These are phyloP conservation scores for Elaeis oleifera DNA, from an alignment of 202 grass and related monocot species.

Conservation along the genomic window DNA sequence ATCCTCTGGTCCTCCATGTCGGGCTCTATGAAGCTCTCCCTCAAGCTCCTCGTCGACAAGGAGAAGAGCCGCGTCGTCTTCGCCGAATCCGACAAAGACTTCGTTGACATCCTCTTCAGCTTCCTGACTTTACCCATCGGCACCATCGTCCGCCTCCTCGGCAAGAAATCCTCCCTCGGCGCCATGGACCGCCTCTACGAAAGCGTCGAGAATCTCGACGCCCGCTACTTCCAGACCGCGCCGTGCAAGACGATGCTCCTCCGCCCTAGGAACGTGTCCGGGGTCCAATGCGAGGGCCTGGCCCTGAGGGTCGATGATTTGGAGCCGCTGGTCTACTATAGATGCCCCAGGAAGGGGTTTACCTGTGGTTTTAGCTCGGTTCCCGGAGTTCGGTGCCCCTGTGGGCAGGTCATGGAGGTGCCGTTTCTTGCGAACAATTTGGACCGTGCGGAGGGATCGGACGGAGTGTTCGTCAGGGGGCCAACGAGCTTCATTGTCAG, in stretches of 20 bases:
- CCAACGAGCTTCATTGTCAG: constrained; percentile 29
- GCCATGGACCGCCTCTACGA: constrained; percentile 7
- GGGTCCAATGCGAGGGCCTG: constrained; percentile 8
- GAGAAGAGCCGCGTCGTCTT: constrained; percentile 15
- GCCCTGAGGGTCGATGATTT: constrained; percentile 21
- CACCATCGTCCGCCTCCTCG: constrained; percentile 26
- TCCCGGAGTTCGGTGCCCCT: constrained; percentile 18
- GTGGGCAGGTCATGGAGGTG: constrained; percentile 27
- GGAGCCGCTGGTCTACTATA: constrained; percentile 10
- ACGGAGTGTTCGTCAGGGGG: constrained; percentile 36
- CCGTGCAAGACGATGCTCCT: constrained; percentile 42
- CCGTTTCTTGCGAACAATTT: not conserved
- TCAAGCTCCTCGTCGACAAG: too few relatives aligned
- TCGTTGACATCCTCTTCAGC: constrained; percentile 46
- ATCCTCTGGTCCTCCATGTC: too few relatives aligned
- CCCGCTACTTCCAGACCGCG: constrained; percentile 16
- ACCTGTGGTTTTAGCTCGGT: not conserved
- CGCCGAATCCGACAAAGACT: constrained; percentile 38
- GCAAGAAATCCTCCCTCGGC: not conserved
- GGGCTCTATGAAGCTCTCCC: too few relatives aligned
- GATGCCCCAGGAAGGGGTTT: not conserved
- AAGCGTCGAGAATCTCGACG: constrained; percentile 8
- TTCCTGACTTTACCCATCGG: constrained; percentile 51
- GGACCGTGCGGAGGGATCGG: not conserved
- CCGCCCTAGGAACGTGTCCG: constrained; percentile 11